Percentiles rank a stretch among this genome's conserved stretches.
Conservation (phyloP, 148 eudicot genomes). For the Silene latifolia region DNA sequence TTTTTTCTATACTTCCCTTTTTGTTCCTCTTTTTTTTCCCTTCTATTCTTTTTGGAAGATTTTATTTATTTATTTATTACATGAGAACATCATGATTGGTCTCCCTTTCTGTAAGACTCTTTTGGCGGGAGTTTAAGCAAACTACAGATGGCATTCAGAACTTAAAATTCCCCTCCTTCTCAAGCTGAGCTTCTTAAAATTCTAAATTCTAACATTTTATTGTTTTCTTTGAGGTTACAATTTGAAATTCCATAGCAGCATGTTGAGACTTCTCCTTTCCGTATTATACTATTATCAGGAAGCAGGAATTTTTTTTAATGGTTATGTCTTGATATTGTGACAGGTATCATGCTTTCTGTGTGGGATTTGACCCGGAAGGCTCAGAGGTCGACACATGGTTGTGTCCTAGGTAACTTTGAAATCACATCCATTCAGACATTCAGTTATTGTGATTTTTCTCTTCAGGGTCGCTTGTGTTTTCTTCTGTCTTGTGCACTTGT, state of each 20-base stretch:
- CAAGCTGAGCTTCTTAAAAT: neutral
- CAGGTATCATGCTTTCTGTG: slow-evolving; percentile 98
- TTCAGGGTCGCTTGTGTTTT: neutral
- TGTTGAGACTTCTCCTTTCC: slow-evolving; percentile 3
- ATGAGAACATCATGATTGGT: neutral
- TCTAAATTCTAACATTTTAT: neutral
- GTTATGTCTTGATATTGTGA: slow-evolving; percentile 31
- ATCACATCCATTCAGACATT: neutral
- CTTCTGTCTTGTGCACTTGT: neutral
- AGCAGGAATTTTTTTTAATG: slow-evolving; percentile 10
- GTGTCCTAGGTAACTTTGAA: slow-evolving; percentile 78
- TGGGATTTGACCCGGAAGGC: slow-evolving; percentile 87
- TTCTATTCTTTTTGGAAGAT: neutral
- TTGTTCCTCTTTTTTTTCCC: neutral
- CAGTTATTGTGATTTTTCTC: neutral
- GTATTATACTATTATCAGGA: neutral
- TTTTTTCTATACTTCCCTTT: neutral
- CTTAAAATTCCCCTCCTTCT: neutral
- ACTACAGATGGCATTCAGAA: neutral
- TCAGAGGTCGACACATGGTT: slow-evolving; percentile 76
- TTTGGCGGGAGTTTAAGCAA: slow-evolving; percentile 4
- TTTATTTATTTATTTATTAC: neutral
- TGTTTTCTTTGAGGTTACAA: neutral
- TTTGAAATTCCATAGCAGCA: neutral
- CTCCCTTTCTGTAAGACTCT: neutral